Conservation (phyloP, 768 basidiomycete genomes). For the Amanita rimosa region DNA sequence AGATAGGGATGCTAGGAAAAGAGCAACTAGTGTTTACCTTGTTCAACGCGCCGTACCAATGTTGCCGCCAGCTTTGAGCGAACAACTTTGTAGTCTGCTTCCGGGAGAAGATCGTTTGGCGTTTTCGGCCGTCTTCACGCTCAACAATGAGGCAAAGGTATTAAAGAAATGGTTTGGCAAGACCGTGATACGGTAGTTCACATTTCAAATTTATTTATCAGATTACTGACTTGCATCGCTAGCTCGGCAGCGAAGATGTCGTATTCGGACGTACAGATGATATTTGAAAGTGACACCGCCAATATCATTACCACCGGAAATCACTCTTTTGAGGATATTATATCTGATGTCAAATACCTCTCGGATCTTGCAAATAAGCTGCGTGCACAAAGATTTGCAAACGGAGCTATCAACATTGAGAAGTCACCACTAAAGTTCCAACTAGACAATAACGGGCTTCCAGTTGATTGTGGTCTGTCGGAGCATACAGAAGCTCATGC, state of each 20-base stretch:
- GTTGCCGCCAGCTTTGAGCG: conserved; percentile 89
- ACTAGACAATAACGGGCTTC: conserved; percentile 70
- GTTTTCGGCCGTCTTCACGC: conserved; percentile 82
- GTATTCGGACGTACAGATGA: conserved; percentile 72
- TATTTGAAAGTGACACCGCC: conserved; percentile 63
- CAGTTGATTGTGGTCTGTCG: conserved; percentile 65
- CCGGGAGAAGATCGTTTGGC: conserved; percentile 85
- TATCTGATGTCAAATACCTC: conserved; percentile 65
- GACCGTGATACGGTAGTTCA: conserved; percentile 74
- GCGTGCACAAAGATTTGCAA: conserved; percentile 61
- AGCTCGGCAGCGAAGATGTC: conserved; percentile 83
- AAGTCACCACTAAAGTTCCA: conserved; percentile 64
- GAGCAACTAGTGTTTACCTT: conserved; percentile 95
- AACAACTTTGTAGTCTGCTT: conserved; percentile 85
- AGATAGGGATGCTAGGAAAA: conserved; percentile 95
- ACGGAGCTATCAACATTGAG: conserved; percentile 66
- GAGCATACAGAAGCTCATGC: conserved; percentile 62
- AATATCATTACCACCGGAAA: conserved; percentile 42
- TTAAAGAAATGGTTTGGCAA: conserved; percentile 89
- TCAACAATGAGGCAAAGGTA: conserved; percentile 73
- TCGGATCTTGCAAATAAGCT: conserved; percentile 63
- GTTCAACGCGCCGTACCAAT: conserved; percentile 95
- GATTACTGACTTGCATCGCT: conserved; percentile 7
- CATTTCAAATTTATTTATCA: neutral
- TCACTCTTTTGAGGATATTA: conserved; percentile 50